Evolutionary conservation across 148 eudicot species (phyloP), one percentile per base, ranked within the genome.

Genomic region (Amaranthus hypochondriacus): DNA sequence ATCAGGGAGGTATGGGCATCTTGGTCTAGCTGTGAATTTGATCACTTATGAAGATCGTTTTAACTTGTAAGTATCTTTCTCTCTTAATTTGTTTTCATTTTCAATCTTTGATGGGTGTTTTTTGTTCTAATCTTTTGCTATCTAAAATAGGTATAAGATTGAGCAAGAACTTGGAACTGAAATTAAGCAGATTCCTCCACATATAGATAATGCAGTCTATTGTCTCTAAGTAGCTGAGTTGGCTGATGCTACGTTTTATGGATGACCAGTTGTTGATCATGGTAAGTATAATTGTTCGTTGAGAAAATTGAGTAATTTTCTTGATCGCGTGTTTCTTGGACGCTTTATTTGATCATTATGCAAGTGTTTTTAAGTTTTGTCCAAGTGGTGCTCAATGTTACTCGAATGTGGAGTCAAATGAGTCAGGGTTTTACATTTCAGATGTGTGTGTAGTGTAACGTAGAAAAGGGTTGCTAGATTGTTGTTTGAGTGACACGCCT

Each of bases 151-250:
- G 83, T 89, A 90, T 80, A 87, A 86, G 86, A 93, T 93, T 78
- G 98, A 90, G 85, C 93, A 90, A 79, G 96, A 93, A 78, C 89
- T 93, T 56, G 98, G 96, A 53, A 89, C 98, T 72, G 98, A 93
- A 74, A 90, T 90, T 43, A 93, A 87, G 77, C 96, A 89, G 81
- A 93, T 90, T 86, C 96, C 96, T 79, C 89, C 90, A 2, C 86
- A 83, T 10, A 93, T 90, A 48, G 96, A 90, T 78, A 92, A 87
- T 81, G 86, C 87, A 58, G 72, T 90, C 70, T 92, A 92, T 74
- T 92, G 97, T 79, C 85, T 72, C 67, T 91, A 79, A 87, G 12
- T 62, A 47, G 69, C 67, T 75, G 54, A 44, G 53, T 42, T 58
- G 18, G 3, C 7, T 58, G 51, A 74, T 65, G 53, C 14, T 46